Evolutionary conservation across 768 basidiomycete genomes (phyloP), one percentile per base, ranked within the genome.

Genomic region (Tulasnella sp.): DNA sequence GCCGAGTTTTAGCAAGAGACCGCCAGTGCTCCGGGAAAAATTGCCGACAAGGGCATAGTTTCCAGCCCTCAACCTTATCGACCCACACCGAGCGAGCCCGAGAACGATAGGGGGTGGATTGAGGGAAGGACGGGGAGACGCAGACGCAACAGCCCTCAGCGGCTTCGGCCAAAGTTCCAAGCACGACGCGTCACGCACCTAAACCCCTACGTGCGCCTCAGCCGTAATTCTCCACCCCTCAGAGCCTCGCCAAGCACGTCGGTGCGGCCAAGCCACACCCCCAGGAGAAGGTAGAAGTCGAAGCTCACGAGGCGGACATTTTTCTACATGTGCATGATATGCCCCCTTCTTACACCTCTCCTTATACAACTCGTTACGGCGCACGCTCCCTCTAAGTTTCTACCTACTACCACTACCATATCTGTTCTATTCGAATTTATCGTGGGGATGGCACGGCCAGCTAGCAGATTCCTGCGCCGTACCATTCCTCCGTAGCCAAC

Each of bases 1-100:
- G 95, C 96, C 5, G 95, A n/a, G n/a, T 98, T 99, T 85, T 99
- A 98, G 84, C 97, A 99, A 82, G 93, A 95, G 84, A 55, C 82
- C 81, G 42, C 82, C 81, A 90, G 92, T 46, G 51, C 51, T 44
- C 42, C 42, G 6, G 42, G 42, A 44, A 44, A 40, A 26, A 16
- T n/a, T 55, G 51, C 51, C 9, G 70, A 16, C 6, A 32, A 16
- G 35, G 11, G 6, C 23, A 70, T 29, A 29, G 70, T 23, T 70
- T 5, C 23, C 29, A 23, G 32, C 70, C 70, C 40, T 37, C n/a
- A n/a, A n/a, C n/a, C n/a, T n/a, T n/a, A n/a, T n/a, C n/a, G n/a
- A n/a, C n/a, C n/a, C n/a, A n/a, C n/a, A n/a, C n/a, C n/a, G 35
- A 70, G 40, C 32, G 40, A 26, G 5, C 13, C 10, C 23, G 23